A percentile compares a stretch with the other conserved stretches of the same genome.
Conservation (phyloP, 768 basidiomycete genomes). For the Lentinula aciculospora region DNA sequence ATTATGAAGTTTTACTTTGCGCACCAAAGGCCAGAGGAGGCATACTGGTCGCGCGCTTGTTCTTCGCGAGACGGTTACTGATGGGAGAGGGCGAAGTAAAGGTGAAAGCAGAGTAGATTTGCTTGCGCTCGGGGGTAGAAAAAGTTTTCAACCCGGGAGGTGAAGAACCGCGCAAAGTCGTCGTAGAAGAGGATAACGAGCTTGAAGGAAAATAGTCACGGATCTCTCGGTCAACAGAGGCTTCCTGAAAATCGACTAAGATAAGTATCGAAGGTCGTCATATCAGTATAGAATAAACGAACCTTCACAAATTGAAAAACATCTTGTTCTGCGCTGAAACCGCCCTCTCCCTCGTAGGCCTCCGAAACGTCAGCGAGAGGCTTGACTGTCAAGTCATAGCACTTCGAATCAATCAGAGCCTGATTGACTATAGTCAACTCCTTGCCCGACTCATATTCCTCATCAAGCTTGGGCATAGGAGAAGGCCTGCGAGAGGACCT, state of each 20-base stretch:
- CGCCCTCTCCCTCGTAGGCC: conserved; percentile 45
- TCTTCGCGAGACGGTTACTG: conserved; percentile 37
- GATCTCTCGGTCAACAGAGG: conserved; percentile 51
- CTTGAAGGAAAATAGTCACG: conserved; percentile 44
- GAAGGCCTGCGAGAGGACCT: conserved; percentile 44
- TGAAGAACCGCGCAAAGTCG: conserved; percentile 20
- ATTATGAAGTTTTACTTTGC: not conserved
- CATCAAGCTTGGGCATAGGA: conserved; percentile 57
- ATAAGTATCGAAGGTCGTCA: conserved; percentile 9
- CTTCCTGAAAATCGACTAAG: conserved; percentile 30
- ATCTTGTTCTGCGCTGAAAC: conserved; percentile 22
- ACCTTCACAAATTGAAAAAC: conserved; percentile 46
- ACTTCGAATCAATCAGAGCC: conserved; percentile 60
- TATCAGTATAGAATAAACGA: conserved; percentile 15
- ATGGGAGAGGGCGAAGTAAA: conserved; percentile 71
- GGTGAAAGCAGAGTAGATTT: conserved; percentile 70
- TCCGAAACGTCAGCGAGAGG: conserved; percentile 73
- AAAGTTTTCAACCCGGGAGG: conserved; percentile 35
- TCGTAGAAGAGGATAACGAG: conserved; percentile 22
- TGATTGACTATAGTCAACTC: conserved; percentile 35
- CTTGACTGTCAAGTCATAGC: conserved; percentile 74
- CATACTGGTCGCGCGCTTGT: conserved; percentile 1
- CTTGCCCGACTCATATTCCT: conserved; percentile 32
- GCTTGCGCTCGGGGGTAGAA: conserved; percentile 70
- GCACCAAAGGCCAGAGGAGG: not conserved